Conservation (phyloP, 2,329 filamentous ascomycete species). For the Pseudonectria buxi region DNA sequence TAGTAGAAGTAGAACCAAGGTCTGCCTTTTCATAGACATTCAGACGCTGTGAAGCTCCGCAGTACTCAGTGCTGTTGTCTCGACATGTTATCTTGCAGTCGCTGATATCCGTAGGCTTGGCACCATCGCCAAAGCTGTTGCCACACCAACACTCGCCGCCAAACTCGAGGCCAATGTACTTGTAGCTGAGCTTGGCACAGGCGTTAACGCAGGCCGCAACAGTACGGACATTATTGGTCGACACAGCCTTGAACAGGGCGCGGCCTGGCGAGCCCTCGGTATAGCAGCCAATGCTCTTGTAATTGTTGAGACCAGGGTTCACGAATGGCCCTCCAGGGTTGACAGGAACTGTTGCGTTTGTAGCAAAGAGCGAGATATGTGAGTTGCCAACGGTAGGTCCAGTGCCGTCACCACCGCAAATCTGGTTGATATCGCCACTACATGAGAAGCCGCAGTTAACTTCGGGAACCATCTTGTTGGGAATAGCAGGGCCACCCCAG, state of each 20-base stretch:
- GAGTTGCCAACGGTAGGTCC: slow-evolving; percentile 25
- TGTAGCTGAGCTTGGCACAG: slow-evolving; percentile 23
- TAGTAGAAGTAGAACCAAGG: too few species aligned
- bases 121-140: slow-evolving; percentile 20
- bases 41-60: slow-evolving; percentile 28
- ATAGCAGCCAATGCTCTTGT: slow-evolving; percentile 32
- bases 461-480: slow-evolving; percentile 35
- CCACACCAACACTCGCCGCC: slow-evolving; percentile 36
- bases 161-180: slow-evolving; percentile 32
- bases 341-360: slow-evolving; percentile 2
- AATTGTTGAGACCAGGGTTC: slow-evolving; percentile 32
- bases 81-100: slow-evolving; percentile 30
- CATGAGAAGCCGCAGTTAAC: slow-evolving; percentile 47
- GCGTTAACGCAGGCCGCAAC: slow-evolving; percentile 28
- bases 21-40: slow-evolving; percentile 28
- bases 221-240: slow-evolving; percentile 19
- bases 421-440: slow-evolving; percentile 39
- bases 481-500: slow-evolving; percentile 46
- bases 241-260: slow-evolving; percentile 23
- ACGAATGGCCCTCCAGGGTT: slow-evolving; percentile 16
- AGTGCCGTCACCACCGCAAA: slow-evolving; percentile 46
- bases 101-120: slow-evolving; percentile 20
- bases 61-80: slow-evolving; percentile 25
- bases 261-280: slow-evolving; percentile 27
- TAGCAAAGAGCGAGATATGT: slow-evolving; percentile 43